Conservation (phyloP, 805 yeast species). For the Lipomyces spencermartinsiae region DNA sequence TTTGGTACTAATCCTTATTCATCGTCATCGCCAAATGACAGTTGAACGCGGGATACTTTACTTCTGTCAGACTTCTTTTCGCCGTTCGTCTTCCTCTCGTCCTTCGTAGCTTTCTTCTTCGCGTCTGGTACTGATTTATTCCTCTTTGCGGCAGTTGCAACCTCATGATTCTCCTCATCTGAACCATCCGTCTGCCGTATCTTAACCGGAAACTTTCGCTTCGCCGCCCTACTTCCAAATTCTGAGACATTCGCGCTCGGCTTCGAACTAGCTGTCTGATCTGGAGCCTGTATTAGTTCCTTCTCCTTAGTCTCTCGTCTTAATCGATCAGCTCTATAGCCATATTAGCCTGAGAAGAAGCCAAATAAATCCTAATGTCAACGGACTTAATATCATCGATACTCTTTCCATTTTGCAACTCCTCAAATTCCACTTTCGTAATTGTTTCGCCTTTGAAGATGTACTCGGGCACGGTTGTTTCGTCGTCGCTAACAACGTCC, state of each 20-base stretch:
- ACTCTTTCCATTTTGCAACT: constrained; percentile 24
- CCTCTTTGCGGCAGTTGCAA: background rate
- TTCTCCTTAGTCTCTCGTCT: constrained; percentile 6
- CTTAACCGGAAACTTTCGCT: constrained; percentile 15
- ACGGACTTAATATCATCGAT: constrained; percentile 28
- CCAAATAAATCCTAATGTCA: background rate
- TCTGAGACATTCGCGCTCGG: constrained; percentile 16
- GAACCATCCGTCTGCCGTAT: background rate
- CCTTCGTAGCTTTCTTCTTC: background rate
- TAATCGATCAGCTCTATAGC: constrained; percentile 1
- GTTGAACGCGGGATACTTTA: constrained; percentile 5
- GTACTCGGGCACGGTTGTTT: constrained; percentile 27
- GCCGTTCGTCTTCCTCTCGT: constrained; percentile 9
- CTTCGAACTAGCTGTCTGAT: constrained; percentile 7
- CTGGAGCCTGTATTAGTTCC: background rate
- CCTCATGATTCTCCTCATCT: constrained; percentile 9
- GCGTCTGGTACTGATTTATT: background rate
- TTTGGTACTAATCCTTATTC: background rate
- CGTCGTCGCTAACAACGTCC: constrained; percentile 19
- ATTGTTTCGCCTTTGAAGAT: constrained; percentile 28
- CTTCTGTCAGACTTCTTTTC: background rate
- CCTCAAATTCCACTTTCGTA: constrained; percentile 30
- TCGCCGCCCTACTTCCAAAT: constrained; percentile 23
- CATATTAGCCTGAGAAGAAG: background rate
- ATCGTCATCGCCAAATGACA: constrained; percentile 29